phyloP scores from a whole-genome alignment of 2,329 filamentous ascomycete species.

The Trichoderma pleuroti region DNA sequence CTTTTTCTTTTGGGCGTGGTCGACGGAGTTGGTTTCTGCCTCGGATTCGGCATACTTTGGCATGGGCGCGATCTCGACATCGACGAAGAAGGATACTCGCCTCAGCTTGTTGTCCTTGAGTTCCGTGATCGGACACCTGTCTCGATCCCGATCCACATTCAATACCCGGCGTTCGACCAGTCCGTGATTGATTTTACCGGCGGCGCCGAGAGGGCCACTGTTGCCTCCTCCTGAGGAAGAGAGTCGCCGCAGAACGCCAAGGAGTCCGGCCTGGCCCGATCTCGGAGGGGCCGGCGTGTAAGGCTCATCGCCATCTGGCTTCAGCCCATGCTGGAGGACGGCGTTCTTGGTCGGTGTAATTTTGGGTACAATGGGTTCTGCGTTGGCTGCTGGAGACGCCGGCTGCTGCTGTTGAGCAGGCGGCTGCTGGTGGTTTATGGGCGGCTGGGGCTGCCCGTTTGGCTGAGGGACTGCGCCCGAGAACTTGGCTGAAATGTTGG shows the following conservation, averaged over 20 bases:
- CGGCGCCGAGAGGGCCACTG: constrained; percentile 31
- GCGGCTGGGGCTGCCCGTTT: constrained; percentile 25
- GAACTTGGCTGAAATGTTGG: constrained; percentile 89
- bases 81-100: constrained; percentile 91
- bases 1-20: constrained; percentile 57
- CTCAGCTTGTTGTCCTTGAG: constrained; percentile 77
- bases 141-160: constrained; percentile 78
- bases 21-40: constrained; percentile 40
- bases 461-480: constrained; percentile 53
- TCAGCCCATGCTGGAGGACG: constrained; percentile 54
- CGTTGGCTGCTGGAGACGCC: constrained; percentile 29
- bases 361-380: constrained; percentile 41
- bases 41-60: constrained; percentile 70
- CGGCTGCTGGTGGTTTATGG: constrained; percentile 18
- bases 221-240: constrained; percentile 57
- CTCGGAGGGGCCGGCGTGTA: constrained; percentile 74
- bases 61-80: constrained; percentile 91
- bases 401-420: constrained; percentile 5
- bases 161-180: constrained; percentile 76
- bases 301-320: constrained; percentile 58
- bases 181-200: constrained; percentile 49
- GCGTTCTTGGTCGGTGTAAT: constrained; percentile 53
- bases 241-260: constrained; percentile 77
- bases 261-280: constrained; percentile 63
- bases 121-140: constrained; percentile 75